Evolutionary conservation across 1,284 basidiomycete genomes (phyloP), one percentile per base, ranked within the genome.

Genomic region (Malassezia vespertilionis): DNA sequence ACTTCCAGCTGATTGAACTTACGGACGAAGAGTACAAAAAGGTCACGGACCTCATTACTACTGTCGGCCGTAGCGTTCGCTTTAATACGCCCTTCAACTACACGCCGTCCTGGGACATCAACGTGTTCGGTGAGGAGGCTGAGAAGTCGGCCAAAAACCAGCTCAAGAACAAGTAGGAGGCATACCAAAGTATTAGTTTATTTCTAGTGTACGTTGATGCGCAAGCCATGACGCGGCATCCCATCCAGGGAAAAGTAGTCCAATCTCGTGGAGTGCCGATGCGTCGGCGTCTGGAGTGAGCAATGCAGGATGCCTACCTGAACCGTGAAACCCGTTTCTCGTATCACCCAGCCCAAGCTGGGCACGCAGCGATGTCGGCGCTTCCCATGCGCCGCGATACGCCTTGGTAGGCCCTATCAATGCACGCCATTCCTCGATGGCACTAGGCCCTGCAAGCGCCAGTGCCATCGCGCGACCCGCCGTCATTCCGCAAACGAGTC

Each of bases 1-100:
- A 73, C 69, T 68, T 72, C 41, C 52, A 61, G 42, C 54, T 69
- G 47, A 52, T 73, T 51, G 53, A 60, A 24, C 55, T 73, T 18
- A 46, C 51, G 33, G 51, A 63, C 14, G 70, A 71, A 33, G 70
- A 73, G 42, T 54, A 66, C 44, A 48, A 56, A 11, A 60, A 54
- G 47, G 57, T 73, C 28, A 45, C 56, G 20, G 33, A 46, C 33
- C 38, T 65, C 21, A 32, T 51, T 44, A 58, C 62, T 31, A 46
- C 56, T 42, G 49, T 64, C 14, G 70, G 67, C 23, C 52, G 55
- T 17, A 53, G 65, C 43, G 56, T 50, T 18, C 54, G 71, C 5
- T 71, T 65, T 58, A 72, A 72, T 49, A 38, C 61, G 4, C 69
- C 61, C 1, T 43, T 42, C 43, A 51, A 44, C 5, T 68, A 61